phyloP scores from a whole-genome alignment of 108 stramenopile species.

The Cylindrotheca closterium region DNA sequence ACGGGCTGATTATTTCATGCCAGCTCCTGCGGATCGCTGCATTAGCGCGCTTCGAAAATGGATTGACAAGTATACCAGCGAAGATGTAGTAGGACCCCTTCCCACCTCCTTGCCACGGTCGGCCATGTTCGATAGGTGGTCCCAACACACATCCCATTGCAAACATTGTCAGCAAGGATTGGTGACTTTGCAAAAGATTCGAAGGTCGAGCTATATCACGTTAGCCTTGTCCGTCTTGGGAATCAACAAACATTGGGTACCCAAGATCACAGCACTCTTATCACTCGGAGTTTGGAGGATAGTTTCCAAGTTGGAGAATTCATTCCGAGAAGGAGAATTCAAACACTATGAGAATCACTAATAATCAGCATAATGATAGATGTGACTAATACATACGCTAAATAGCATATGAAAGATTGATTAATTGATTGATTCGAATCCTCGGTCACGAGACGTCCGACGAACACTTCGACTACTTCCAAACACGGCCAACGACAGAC shows the following conservation, averaged over 20 bases:
- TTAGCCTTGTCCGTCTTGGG: slow-evolving; percentile 15
- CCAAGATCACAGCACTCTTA: not conserved
- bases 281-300: slow-evolving; percentile 8
- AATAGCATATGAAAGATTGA: no score
- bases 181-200: slow-evolving; percentile 1
- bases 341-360: slow-evolving; percentile 37
- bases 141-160: slow-evolving; percentile 31
- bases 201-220: not conserved
- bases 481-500: no score
- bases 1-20: slow-evolving; percentile 26
- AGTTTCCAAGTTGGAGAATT: slow-evolving; percentile 3
- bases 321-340: slow-evolving; percentile 18
- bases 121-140: slow-evolving; percentile 26
- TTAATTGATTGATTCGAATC: no score
- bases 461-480: no score
- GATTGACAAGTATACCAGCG: slow-evolving; percentile 20
- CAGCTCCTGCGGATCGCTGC: slow-evolving; percentile 28
- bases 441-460: no score
- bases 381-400: no score
- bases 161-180: slow-evolving; percentile 27
- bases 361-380: no score
- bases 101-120: slow-evolving; percentile 8
- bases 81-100: slow-evolving; percentile 7
- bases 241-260: slow-evolving; percentile 1
- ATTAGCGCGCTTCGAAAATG: slow-evolving; percentile 27